Conservation (phyloP, 129 eudicot genomes). For the Artemisia annua region DNA sequence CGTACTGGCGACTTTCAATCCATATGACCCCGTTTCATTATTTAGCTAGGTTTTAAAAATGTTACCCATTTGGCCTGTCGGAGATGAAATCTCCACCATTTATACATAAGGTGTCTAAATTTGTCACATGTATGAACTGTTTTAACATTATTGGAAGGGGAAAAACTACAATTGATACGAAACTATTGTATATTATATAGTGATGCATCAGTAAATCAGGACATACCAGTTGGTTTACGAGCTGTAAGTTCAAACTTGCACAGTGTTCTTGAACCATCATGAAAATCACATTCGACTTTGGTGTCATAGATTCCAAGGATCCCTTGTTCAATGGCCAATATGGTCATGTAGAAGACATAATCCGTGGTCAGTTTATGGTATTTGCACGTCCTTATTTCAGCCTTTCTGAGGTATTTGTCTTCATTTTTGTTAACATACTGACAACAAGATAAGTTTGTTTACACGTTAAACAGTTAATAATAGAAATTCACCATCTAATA, state of each 20-base stretch:
- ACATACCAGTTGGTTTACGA: not conserved
- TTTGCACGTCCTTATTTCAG: too few species aligned
- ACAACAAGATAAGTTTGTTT: not conserved
- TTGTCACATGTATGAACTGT: not conserved
- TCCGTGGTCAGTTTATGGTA: not conserved
- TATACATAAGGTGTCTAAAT: not conserved
- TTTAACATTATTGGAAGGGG: not conserved
- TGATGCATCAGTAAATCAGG: not conserved
- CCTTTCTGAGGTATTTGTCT: not conserved
- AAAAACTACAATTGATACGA: slow-evolving; percentile 1
- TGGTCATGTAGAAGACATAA: not conserved
- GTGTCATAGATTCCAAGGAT: slow-evolving; percentile 3
- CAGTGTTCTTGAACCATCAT: not conserved
- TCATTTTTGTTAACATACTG: not conserved
- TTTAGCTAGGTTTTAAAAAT: not conserved
- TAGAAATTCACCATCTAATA: too few species aligned
- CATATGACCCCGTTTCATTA: not conserved
- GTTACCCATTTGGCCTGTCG: not conserved
- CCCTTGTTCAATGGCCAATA: slow-evolving; percentile 4
- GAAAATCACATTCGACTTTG: not conserved
- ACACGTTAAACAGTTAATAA: not conserved
- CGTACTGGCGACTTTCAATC: not conserved
- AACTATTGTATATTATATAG: not conserved
- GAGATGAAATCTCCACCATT: not conserved
- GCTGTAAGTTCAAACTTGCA: too few species aligned